Conservation (phyloP, 306 rosid genomes). For the Prunus persica region Prunus_persica_NCBIv2 NC_034013.1:13254001-13254500, state of each 20-base stretch:
- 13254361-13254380: not conserved
- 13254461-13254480: too few relatives aligned
- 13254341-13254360: not conserved
- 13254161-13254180: constrained; percentile 82
- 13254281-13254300: not conserved
- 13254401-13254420: too few relatives aligned
- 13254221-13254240: constrained; percentile 98
- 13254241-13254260: constrained; percentile 83
- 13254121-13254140: constrained; percentile 57
- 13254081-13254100: constrained; percentile 68
- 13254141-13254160: constrained; percentile 63
- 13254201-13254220: constrained; percentile 95
- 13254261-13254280: constrained; percentile 2
- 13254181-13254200: constrained; percentile 80
- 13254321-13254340: not conserved
- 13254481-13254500: too few relatives aligned
- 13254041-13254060: constrained; percentile 68
- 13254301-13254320: not conserved
- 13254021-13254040: constrained; percentile 82
- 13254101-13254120: constrained; percentile 85
- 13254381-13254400: too few relatives aligned
- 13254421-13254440: too few relatives aligned
- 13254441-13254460: not conserved
- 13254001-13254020: not conserved
- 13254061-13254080: constrained; percentile 90